Conservation (phyloP, 768 basidiomycete genomes). For the Leccinum obscurum region DNA sequence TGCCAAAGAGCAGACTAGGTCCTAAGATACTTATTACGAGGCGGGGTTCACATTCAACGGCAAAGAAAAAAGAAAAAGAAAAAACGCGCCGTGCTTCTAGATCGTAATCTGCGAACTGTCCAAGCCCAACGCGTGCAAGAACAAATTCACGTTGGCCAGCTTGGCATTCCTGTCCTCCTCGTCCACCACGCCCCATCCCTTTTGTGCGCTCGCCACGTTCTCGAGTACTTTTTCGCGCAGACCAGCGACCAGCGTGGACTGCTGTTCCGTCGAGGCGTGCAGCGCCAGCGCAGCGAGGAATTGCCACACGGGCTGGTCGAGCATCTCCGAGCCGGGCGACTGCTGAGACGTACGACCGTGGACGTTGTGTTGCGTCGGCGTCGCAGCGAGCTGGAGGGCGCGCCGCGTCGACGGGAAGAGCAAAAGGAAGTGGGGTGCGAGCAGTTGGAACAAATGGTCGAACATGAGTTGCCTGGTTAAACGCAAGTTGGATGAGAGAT, state of each 20-base stretch:
- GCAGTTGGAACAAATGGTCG: slow-evolving; percentile 79
- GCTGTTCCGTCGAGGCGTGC: slow-evolving; percentile 82
- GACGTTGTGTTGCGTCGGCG: slow-evolving; percentile 35
- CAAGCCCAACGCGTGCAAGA: slow-evolving; percentile 76
- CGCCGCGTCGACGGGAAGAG: slow-evolving; percentile 92
- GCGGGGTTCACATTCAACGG: too few species aligned
- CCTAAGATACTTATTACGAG: slow-evolving; percentile 4
- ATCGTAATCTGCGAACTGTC: slow-evolving; percentile 71
- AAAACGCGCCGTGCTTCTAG: slow-evolving; percentile 16
- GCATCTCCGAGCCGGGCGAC: slow-evolving; percentile 50
- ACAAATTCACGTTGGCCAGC: slow-evolving; percentile 90
- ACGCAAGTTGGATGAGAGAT: slow-evolving; percentile 11
- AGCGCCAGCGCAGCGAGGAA: slow-evolving; percentile 89
- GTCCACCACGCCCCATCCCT: slow-evolving; percentile 62
- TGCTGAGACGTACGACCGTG: slow-evolving; percentile 68
- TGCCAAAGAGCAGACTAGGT: slow-evolving; percentile 7
- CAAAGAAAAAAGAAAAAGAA: too few species aligned
- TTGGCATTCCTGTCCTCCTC: slow-evolving; percentile 77
- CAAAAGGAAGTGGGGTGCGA: slow-evolving; percentile 70
- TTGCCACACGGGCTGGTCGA: slow-evolving; percentile 94
- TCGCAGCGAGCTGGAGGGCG: slow-evolving; percentile 39
- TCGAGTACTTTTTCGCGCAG: slow-evolving; percentile 94
- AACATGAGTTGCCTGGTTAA: slow-evolving; percentile 78
- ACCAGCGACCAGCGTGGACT: slow-evolving; percentile 80
- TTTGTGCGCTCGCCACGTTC: slow-evolving; percentile 77